Evolutionary conservation across 73 alveolate genomes (phyloP), one percentile per base, ranked within the genome.

Genomic region (Uronychia binucleata): DNA sequence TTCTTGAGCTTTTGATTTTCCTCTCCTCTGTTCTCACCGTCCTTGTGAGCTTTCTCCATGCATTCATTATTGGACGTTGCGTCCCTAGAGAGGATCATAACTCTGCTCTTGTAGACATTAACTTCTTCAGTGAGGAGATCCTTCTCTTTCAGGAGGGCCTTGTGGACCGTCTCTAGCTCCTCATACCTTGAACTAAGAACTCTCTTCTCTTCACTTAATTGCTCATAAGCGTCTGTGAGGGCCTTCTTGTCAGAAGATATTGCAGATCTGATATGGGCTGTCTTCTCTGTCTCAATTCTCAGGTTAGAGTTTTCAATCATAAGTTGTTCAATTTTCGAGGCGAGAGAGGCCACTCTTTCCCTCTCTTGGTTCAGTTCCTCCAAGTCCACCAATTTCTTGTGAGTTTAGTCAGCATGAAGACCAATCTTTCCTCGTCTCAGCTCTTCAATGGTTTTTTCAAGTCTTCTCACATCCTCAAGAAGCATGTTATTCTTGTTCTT

Each of bases 191-290:
- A 81, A 26, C 67, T 31, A 1, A 75, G 74, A 5, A 11, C 67
- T 11, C 67, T 11, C 67, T 46, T 46, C 31, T 86, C 92, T 31
- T 33, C 31, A 13, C 57, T 28, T n/a, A 87, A 13, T 1, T 30
- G 19, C n/a, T 80, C 88, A 0, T 88, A 13, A 5, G 75, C 79
- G 28, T 91, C 93, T 25, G 58, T 33, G 80, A 30, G 86, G 19
- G 94, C 93, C 33, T 88, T 77, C 79, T 91, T 59, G 46, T 90
- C 91, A 78, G 91, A 46, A 76, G 11, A 27, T 30, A 75, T 75
- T 27, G 96, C 96, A 34, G 86, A 32, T 57, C 59, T 29, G 57
- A 25, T 46, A 13, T 59, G 27, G 25, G 34, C 33, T 1, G 26
- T 78, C 74, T 81, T 82, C 57, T 78, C 84, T 0, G 26, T 13